phyloP scores from a whole-genome alignment of 257 asterid genomes.

The Gentiana straminea region DNA sequence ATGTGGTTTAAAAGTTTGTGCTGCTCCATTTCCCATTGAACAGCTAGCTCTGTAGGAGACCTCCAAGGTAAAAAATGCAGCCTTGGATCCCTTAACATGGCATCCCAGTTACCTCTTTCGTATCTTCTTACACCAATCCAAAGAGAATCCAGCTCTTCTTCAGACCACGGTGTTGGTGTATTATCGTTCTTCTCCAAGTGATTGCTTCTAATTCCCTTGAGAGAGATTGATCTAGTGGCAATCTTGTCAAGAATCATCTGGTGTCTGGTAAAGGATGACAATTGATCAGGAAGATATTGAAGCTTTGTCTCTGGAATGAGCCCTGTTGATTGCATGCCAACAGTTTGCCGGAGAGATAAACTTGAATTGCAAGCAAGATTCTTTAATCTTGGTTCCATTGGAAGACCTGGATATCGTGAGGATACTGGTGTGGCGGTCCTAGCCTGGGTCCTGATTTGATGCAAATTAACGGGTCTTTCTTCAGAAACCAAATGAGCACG shows the following conservation, averaged over 20 bases:
- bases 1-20: slow-evolving; percentile 19
- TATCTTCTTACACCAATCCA: slow-evolving; percentile 77
- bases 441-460: slow-evolving; percentile 10
- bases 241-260: slow-evolving; percentile 41
- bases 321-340: slow-evolving; percentile 28
- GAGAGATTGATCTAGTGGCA: slow-evolving; percentile 33
- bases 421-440: slow-evolving; percentile 19
- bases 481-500: slow-evolving; percentile 12
- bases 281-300: slow-evolving; percentile 19
- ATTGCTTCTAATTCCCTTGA: slow-evolving; percentile 25
- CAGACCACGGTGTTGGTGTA: slow-evolving; percentile 43
- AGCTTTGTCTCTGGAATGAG: slow-evolving; percentile 17
- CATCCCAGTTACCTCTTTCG: slow-evolving; percentile 56
- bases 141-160: slow-evolving; percentile 62
- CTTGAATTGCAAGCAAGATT: slow-evolving; percentile 14
- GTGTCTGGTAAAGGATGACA: slow-evolving; percentile 34
- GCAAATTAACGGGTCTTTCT: slow-evolving; percentile 9
- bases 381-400: slow-evolving; percentile 18
- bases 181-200: slow-evolving; percentile 22
- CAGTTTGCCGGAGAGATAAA: slow-evolving; percentile 21
- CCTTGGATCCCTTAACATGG: slow-evolving; percentile 43
- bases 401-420: slow-evolving; percentile 23
- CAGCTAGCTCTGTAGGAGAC: slow-evolving; percentile 42
- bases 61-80: slow-evolving; percentile 44
- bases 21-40: slow-evolving; percentile 54